Evolutionary conservation across 2,329 filamentous ascomycete genomes (phyloP).

Genomic region (Didymella arachidicola): DNA sequence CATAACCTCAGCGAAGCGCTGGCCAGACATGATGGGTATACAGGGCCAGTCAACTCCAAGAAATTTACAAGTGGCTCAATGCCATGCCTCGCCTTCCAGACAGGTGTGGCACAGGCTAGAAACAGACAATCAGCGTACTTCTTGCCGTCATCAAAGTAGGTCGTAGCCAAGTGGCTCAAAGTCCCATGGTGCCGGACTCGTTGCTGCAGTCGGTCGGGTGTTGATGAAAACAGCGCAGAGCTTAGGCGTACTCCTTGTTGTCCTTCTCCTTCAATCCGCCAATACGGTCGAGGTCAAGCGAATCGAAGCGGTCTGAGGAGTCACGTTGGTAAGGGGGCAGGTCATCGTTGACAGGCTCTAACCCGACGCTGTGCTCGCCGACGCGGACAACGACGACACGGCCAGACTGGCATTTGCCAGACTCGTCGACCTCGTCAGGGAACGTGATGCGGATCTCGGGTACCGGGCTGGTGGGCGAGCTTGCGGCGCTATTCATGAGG

Average conservation of each 20-base stretch:
- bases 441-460: conserved; percentile 99
- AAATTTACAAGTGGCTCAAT: conserved; percentile 49
- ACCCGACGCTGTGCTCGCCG: conserved; percentile 84
- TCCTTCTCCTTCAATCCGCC: conserved; percentile 94
- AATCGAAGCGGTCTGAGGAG: conserved; percentile 82
- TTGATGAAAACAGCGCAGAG: conserved; percentile 18
- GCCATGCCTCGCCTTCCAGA: conserved; percentile 27
- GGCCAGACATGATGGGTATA: conserved; percentile 36
- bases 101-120: conserved; percentile 29
- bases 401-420: conserved; percentile 80
- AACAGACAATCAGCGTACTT: conserved; percentile 36
- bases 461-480: conserved; percentile 78
- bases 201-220: conserved; percentile 28
- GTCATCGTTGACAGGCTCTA: conserved; percentile 82
- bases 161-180: conserved; percentile 50
- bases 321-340: conserved; percentile 90
- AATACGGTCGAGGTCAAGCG: conserved; percentile 92
- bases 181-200: conserved; percentile 27
- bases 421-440: conserved; percentile 89
- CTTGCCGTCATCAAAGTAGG: conserved; percentile 46
- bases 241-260: conserved; percentile 55
- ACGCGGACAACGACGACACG: conserved; percentile 91
- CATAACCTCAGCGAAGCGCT: conserved; percentile 47
- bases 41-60: conserved; percentile 42
- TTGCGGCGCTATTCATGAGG: conserved; percentile 77